These are phyloP conservation scores for Lasiodiplodia hormozganensis DNA, from an alignment of 2,329 filamentous ascomycete genomes.

Conservation along the genomic window DNA sequence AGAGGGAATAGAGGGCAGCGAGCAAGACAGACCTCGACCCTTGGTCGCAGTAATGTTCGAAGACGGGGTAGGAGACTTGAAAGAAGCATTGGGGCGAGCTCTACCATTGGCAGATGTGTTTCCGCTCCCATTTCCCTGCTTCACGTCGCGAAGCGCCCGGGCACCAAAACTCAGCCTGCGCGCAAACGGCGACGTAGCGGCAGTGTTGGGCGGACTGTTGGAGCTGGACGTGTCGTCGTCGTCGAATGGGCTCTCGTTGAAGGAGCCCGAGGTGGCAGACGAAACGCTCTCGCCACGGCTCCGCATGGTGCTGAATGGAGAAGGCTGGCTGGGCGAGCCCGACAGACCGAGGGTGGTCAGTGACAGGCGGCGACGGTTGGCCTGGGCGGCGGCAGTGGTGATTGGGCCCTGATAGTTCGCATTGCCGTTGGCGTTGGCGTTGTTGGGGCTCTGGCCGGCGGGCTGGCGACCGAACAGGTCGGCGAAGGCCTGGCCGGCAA, in stretches of 20 bases:
- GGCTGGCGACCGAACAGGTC: constrained; percentile 53
- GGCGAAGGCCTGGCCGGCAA: constrained; percentile 57
- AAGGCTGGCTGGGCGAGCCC: constrained; percentile 51
- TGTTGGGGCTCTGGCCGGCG: constrained; percentile 35
- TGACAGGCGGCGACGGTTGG: constrained; percentile 57
- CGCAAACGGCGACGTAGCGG: constrained; percentile 64
- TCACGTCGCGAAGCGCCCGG: constrained; percentile 76
- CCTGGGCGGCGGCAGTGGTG: constrained; percentile 56
- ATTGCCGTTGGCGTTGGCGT: not conserved
- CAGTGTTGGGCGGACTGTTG: constrained; percentile 68
- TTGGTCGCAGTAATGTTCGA: constrained; percentile 57
- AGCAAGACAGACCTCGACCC: constrained; percentile 65
- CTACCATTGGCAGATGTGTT: constrained; percentile 65
- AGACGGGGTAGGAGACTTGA: constrained; percentile 55
- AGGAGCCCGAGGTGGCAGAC: constrained; percentile 54
- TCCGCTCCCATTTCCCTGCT: constrained; percentile 57
- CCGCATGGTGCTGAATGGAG: constrained; percentile 47
- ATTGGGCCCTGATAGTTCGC: constrained; percentile 52
- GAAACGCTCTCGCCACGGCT: constrained; percentile 56
- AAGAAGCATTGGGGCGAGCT: constrained; percentile 56
- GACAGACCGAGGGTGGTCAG: constrained; percentile 57
- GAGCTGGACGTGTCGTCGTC: constrained; percentile 65
- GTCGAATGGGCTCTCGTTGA: constrained; percentile 59
- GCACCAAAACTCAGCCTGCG: constrained; percentile 91
- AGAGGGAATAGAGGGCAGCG: constrained; percentile 39